Evolutionary conservation across 1,139 yeast species (phyloP).

Genomic region (Candida mesenterica): DNA sequence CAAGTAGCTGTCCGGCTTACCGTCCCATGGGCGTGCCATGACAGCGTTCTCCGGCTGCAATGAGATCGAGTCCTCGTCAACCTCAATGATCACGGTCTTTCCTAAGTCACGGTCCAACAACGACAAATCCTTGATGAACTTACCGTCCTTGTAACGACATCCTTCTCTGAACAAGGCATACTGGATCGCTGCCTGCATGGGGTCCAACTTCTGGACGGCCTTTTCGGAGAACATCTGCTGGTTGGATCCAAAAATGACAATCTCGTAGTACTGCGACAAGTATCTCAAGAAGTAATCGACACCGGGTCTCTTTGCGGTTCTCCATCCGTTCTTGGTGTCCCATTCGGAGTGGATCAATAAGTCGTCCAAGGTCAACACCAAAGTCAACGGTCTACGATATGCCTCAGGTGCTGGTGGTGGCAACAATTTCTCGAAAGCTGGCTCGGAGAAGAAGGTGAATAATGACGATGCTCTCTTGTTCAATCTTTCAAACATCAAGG

Average conservation of each 20-base stretch:
- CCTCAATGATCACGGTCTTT: slow-evolving; percentile 78
- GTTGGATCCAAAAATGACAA: slow-evolving; percentile 84
- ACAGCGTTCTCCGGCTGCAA: slow-evolving; percentile 93
- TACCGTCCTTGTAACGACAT: slow-evolving; percentile 86
- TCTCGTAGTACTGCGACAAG: slow-evolving; percentile 91
- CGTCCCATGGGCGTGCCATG: slow-evolving; percentile 82
- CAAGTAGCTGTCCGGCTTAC: slow-evolving; percentile 75
- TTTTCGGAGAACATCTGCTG: slow-evolving; percentile 85
- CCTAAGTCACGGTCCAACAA: slow-evolving; percentile 87
- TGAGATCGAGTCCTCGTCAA: slow-evolving; percentile 67
- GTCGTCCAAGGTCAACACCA: slow-evolving; percentile 88
- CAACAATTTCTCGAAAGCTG: slow-evolving; percentile 86
- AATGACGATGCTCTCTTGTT: slow-evolving; percentile 69
- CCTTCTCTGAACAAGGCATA: slow-evolving; percentile 90
- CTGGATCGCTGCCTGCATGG: slow-evolving; percentile 84
- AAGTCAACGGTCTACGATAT: slow-evolving; percentile 87
- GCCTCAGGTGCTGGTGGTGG: slow-evolving; percentile 90
- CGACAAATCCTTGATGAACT: slow-evolving; percentile 79
- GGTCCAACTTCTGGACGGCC: slow-evolving; percentile 85
- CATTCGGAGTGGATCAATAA: slow-evolving; percentile 87
- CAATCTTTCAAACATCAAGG: slow-evolving; percentile 65
- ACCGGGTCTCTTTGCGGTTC: slow-evolving; percentile 98
- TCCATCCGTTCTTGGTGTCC: slow-evolving; percentile 94
- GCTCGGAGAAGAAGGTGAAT: slow-evolving; percentile 86
- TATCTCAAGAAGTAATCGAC: slow-evolving; percentile 94